Evolutionary conservation across 2,329 filamentous ascomycete genomes (phyloP), one percentile per base, ranked within the genome.

Genomic region (Nothopassalora personata): DNA sequence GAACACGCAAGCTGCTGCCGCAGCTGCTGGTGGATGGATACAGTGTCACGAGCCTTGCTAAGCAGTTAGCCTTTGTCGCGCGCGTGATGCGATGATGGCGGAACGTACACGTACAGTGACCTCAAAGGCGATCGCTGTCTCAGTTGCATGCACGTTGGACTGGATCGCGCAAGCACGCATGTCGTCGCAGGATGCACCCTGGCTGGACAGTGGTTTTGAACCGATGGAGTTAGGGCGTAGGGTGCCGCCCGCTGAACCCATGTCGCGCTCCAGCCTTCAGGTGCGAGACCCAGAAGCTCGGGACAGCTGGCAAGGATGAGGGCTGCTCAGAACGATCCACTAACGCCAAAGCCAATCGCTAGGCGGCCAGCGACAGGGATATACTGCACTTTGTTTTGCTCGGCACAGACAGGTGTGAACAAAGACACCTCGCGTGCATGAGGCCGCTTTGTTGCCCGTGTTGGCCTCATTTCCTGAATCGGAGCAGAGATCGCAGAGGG

Each of bases 371-470:
- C n/a, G 54, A 55, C 57, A 57, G 54, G 60, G 59, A 57, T 57
- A 19, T n/a, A n/a, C 39, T 43, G 43, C 48, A 49, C 28, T 53
- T 51, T 49, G 49, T 47, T 54, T 51, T 54, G 49, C 54, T 46
- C 49, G 57, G 52, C 34, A 62, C 33, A 39, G 51, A 53, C 15
- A 43, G 34, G 60, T 58, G 58, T 58, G 60, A 61, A 60, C 55
- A 60, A 63, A 61, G 57, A 53, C 36, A 54, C 52, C 48, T 64
- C 56, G 61, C 63, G 60, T 62, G 62, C 58, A 60, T 50, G 19
- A 45, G 63, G 47, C 36, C 61, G 63, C 65, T 65, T 60, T 60
- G 61, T 62, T 60, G 62, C 61, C 54, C 54, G 59, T 60, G 59
- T 53, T 57, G 47, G 56, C 50, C 50, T 55, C 63, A 62, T 65